Evolutionary conservation across 2,329 filamentous ascomycete species (phyloP).

Genomic region (Sporothrix mexicana): DNA sequence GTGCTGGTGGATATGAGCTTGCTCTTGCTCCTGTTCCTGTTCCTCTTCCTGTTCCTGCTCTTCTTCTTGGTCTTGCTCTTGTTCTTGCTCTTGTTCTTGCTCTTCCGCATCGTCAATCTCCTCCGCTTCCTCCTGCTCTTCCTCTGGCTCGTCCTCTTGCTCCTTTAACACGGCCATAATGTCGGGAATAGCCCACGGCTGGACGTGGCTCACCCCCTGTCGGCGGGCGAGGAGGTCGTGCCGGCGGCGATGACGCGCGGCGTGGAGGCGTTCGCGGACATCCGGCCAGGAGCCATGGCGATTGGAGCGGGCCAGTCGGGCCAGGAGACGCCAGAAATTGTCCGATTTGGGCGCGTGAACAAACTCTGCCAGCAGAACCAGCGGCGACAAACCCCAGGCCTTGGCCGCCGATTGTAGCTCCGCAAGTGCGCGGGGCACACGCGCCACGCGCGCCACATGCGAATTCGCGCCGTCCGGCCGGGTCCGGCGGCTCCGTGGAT

Average conservation of each 20-base stretch:
- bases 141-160: not conserved
- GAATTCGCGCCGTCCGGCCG: too few species aligned
- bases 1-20: not conserved
- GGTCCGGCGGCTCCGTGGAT: too few species aligned
- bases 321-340: not conserved
- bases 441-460: too few species aligned
- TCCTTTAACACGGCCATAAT: not conserved
- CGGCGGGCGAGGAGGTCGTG: not conserved
- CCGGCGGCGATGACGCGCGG: not conserved
- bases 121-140: not conserved
- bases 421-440: not conserved
- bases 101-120: not conserved
- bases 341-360: not conserved
- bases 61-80: not conserved
- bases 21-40: too few species aligned
- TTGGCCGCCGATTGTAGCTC: not conserved
- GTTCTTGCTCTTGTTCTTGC: not conserved
- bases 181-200: slow-evolving; percentile 7
- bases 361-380: slow-evolving; percentile 5
- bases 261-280: not conserved
- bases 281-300: not conserved
- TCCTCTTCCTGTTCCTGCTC: not conserved
- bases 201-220: not conserved
- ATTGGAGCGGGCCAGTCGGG: not conserved
- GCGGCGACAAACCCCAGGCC: not conserved